Base-by-base conservation (phyloP, 179 eudicot species). In the Beta corolliflora region DNA sequence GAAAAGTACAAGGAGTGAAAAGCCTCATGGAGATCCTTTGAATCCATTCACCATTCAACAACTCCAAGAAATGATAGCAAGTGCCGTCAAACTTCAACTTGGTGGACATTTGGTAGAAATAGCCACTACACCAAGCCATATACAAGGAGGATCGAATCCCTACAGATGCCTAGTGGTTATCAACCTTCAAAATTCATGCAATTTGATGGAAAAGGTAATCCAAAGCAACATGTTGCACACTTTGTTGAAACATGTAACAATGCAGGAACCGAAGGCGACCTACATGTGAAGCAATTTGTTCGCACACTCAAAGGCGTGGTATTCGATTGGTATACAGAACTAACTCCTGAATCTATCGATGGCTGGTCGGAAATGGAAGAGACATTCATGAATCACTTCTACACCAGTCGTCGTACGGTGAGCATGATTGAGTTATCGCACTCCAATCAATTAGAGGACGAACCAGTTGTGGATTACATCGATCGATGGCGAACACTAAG, bases 181-280 rank as follows among this genome's bases (percentile, higher is more conserved):
- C 60, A 73, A 23, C 60, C 76, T n/a, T 60, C 60, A 14, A 73
- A 73, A 41, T 70, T 70, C 54, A 41, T 25, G 25, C 73, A 55
- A 3, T 55, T 55, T 55, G 59, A 55, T 55, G 59, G 59, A 11
- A 55, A 55, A 55, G 59, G 59, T 10, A 73, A 50, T n/a, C 76
- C 41, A 50, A 21, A 25, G 29, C 29, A 25, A 14, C 76, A 73
- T 14, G 23, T 73, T 19, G 25, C 61, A 21, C 44, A 21, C 44
- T 52, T 73, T 25, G 44, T 73, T 18, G 60, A 73, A 23, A 73
- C 76, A n/a, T 52, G 60, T 54, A 73, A n/a, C 44, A 50, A 50
- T 52, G 60, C 60, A 46, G 60, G 76, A 3, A 73, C 60, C 10
- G n/a, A 14, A 46, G 41, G 60, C 5, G 60, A 73, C 52, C 16